These are phyloP conservation scores for Papiliotrema flavescens DNA, from an alignment of 1,284 basidiomycete species.

Conservation along the genomic window DNA sequence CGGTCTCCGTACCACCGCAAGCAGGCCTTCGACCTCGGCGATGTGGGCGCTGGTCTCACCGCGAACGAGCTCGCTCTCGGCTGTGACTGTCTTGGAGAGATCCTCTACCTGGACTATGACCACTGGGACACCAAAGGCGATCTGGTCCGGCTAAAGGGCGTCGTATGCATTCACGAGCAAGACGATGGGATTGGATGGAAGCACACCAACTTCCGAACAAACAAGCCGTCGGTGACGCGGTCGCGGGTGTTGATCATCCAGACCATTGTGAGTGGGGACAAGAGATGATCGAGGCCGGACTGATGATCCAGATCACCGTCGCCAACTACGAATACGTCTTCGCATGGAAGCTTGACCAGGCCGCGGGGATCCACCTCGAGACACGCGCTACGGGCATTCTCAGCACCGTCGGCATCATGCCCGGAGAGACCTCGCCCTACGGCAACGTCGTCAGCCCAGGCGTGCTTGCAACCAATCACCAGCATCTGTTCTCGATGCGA, in stretches of 20 bases:
- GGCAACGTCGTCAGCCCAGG: constrained; percentile 49
- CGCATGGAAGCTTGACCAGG: constrained; percentile 48
- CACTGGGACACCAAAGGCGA: not conserved
- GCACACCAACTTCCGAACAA: constrained; percentile 50
- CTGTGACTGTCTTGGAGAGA: constrained; percentile 51
- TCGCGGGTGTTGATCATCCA: constrained; percentile 47
- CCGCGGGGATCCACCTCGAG: constrained; percentile 50
- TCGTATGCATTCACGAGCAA: constrained; percentile 51
- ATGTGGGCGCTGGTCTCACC: constrained; percentile 46
- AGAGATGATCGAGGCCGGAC: not conserved
- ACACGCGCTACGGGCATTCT: constrained; percentile 51
- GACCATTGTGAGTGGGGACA: constrained; percentile 26
- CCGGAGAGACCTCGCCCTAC: constrained; percentile 46
- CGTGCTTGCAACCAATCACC: constrained; percentile 48
- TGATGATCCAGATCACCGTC: constrained; percentile 36
- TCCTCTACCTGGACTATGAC: constrained; percentile 9
- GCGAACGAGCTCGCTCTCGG: constrained; percentile 50
- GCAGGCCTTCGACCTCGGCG: constrained; percentile 51
- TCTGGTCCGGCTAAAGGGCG: constrained; percentile 6
- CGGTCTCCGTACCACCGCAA: constrained; percentile 35
- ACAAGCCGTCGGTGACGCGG: constrained; percentile 40
- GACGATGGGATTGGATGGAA: constrained; percentile 51
- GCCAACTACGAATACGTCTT: constrained; percentile 46
- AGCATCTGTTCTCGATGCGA: constrained; percentile 50
- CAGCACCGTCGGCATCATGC: constrained; percentile 44